phyloP scores from a whole-genome alignment of 139 green algal species.

The Chlamydomonas sp. region DNA sequence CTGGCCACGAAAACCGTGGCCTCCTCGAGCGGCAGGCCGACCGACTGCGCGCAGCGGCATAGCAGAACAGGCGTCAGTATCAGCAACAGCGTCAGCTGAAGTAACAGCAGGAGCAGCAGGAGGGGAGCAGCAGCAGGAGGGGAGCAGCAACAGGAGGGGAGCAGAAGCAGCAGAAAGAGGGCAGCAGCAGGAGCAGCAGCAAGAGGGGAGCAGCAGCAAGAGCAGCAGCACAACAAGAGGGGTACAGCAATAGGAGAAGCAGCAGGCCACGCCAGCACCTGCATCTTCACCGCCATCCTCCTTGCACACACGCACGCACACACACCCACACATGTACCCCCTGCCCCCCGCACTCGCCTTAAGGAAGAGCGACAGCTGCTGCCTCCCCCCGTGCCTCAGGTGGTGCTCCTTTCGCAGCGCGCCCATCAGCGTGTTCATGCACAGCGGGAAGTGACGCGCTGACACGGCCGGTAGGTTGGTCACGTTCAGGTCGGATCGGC shows the following conservation, averaged over 20 bases:
- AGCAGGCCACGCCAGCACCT: too few species aligned
- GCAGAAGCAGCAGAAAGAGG: too few species aligned
- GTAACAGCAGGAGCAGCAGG: neutral
- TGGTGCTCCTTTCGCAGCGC: conserved; percentile 69
- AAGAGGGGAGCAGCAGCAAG: too few species aligned
- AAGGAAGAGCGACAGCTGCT: conserved; percentile 93
- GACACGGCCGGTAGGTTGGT: conserved; percentile 38
- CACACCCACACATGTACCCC: too few species aligned
- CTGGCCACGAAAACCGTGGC: conserved; percentile 85
- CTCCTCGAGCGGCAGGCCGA: conserved; percentile 86
- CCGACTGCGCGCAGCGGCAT: conserved; percentile 56
- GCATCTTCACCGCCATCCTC: too few species aligned
- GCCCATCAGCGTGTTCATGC: conserved; percentile 69
- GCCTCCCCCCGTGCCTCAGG: conserved; percentile 80
- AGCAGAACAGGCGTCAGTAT: too few species aligned
- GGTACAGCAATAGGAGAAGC: too few species aligned
- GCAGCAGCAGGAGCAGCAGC: too few species aligned
- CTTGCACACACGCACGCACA: too few species aligned
- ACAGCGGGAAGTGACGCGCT: conserved; percentile 73
- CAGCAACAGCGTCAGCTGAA: neutral
- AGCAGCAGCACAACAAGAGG: too few species aligned
- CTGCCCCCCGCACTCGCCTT: conserved; percentile 69
- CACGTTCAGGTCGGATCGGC: conserved; percentile 15
- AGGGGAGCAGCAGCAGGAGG: too few species aligned
- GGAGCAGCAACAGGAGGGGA: too few species aligned